Evolutionary conservation across 228 moss, liverwort and hornwort species (phyloP).

Genomic region (Sphagnum magellanicum): DNA sequence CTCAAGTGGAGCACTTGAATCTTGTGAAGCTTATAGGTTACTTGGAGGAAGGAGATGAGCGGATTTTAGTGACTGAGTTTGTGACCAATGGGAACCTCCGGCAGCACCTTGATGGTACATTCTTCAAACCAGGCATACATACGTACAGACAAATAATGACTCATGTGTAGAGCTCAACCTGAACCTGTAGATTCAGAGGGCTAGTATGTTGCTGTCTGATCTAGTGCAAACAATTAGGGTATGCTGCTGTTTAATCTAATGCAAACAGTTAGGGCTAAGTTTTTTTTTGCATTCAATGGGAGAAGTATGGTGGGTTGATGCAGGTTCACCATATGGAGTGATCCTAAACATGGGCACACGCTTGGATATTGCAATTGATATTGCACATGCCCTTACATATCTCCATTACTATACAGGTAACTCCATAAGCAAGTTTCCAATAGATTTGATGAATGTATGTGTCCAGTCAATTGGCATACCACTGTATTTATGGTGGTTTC

Average conservation of each 20-base stretch:
- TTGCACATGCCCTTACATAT: slow-evolving; percentile 87
- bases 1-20: slow-evolving; percentile 91
- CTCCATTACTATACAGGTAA: slow-evolving; percentile 77
- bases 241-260: neutral
- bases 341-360: slow-evolving; percentile 66
- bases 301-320: neutral
- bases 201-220: neutral
- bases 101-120: slow-evolving; percentile 73
- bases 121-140: slow-evolving; percentile 5
- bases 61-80: slow-evolving; percentile 74
- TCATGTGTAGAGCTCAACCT: no score
- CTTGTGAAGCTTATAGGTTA: slow-evolving; percentile 88
- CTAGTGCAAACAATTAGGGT: neutral
- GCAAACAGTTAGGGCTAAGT: neutral
- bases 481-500: neutral
- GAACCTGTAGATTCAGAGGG: neutral
- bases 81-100: slow-evolving; percentile 85
- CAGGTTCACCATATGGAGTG: slow-evolving; percentile 16
- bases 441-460: neutral
- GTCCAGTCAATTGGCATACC: neutral
- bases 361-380: slow-evolving; percentile 75
- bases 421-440: neutral
- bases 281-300: neutral
- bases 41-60: slow-evolving; percentile 74
- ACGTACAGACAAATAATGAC: no score